Conservation (phyloP, 148 eudicot genomes). For the Rhododendron williamsianum region DNA sequence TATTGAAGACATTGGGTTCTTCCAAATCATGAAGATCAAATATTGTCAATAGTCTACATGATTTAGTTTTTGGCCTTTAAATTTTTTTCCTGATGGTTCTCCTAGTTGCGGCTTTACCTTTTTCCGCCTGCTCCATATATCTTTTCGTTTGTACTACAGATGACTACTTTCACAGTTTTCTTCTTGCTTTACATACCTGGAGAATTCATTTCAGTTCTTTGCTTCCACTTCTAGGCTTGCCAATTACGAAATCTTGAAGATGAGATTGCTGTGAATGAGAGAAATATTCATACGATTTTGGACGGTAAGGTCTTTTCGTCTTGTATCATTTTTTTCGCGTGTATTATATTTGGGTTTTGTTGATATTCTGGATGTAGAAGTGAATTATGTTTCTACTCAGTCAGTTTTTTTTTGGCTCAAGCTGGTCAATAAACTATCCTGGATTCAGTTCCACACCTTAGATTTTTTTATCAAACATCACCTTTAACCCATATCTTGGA, state of each 20-base stretch:
- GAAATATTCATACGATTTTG: constrained; percentile 36
- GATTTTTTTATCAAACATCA: not conserved
- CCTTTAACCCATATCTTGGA: not conserved
- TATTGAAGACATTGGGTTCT: not conserved
- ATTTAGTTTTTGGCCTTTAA: not conserved
- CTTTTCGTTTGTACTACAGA: not conserved
- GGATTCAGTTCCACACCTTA: not conserved
- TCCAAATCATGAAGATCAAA: not conserved
- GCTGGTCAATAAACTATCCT: not conserved
- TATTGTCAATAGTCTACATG: not conserved
- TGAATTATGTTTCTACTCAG: not conserved
- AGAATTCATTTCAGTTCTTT: not conserved
- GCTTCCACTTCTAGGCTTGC: constrained; percentile 31
- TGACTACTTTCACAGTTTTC: not conserved
- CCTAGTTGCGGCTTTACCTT: not conserved
- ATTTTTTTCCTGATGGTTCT: not conserved
- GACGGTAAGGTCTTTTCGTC: constrained; percentile 34
- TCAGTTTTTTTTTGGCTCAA: not conserved
- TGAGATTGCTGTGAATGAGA: constrained; percentile 45
- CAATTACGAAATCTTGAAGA: constrained; percentile 37
- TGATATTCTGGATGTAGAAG: not conserved
- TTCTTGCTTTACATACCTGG: not conserved
- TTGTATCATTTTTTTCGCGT: not conserved
- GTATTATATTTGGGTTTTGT: not conserved
- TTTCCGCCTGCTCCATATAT: not conserved